Percentiles rank a stretch among this genome's conserved stretches.
phyloP scores from a whole-genome alignment of 2,329 filamentous ascomycete species.

The Periglandula ipomoeae region DNA sequence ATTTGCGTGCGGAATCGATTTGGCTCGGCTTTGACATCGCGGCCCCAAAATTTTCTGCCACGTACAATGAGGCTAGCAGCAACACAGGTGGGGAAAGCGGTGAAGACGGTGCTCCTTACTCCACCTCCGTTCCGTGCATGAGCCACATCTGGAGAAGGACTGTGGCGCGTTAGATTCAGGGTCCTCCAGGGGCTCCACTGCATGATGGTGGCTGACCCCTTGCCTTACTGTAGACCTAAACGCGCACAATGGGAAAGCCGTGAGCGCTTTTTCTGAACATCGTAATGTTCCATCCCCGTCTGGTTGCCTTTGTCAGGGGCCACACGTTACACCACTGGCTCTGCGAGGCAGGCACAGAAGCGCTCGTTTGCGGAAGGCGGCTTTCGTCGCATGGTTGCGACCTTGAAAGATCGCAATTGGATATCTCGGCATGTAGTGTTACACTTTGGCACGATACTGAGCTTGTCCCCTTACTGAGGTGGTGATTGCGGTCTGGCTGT shows the following conservation, averaged over 20 bases:
- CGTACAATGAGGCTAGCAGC: neutral
- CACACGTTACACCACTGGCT: neutral
- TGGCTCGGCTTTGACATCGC: neutral
- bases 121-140: no score
- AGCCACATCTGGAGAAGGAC: neutral
- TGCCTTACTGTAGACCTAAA: neutral
- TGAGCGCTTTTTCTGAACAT: neutral
- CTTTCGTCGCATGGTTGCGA: neutral
- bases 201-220: constrained; percentile 1
- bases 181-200: constrained; percentile 1
- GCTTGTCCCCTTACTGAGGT: neutral
- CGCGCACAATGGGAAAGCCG: neutral
- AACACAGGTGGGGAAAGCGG: constrained; percentile 2
- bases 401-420: no score
- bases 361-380: neutral
- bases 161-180: constrained; percentile 6
- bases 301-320: neutral
- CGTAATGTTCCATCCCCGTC: neutral
- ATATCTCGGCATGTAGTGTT: neutral
- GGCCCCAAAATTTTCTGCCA: constrained; percentile 6
- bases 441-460: neutral
- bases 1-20: neutral
- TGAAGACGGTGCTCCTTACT: neutral
- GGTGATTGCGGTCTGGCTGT: no score
- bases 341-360: neutral